Conservation (phyloP, 352 stramenopile genomes). For the Globisporangium paroecandrum region DNA sequence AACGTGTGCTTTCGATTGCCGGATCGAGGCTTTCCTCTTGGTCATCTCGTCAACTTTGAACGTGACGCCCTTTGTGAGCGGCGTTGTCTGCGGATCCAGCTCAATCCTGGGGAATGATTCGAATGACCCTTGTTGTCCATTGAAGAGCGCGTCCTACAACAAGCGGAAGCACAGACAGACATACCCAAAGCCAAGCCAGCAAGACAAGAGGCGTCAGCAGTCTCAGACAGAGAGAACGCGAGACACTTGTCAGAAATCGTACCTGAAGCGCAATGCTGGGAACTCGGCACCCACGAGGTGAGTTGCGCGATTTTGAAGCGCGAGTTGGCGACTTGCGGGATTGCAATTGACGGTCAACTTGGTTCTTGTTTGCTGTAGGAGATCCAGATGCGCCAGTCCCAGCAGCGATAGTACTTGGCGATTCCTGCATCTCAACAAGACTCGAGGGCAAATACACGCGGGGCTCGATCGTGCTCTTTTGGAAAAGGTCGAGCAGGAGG, state of each 20-base stretch:
- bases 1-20: not conserved
- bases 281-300: not conserved
- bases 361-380: not conserved
- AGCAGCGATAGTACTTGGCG: not conserved
- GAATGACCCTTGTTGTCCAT: conserved; percentile 34
- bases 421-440: not conserved
- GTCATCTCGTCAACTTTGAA: conserved; percentile 22
- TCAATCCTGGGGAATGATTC: conserved; percentile 36
- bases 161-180: not conserved
- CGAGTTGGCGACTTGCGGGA: conserved; percentile 1
- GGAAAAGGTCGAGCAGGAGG: conserved; percentile 35
- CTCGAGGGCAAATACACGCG: conserved; percentile 31
- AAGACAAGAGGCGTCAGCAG: not conserved
- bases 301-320: not conserved
- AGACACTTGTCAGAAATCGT: not conserved
- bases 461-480: conserved; percentile 32
- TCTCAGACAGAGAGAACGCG: not conserved
- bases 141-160: conserved; percentile 27
- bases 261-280: conserved; percentile 1
- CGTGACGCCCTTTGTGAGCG: conserved; percentile 44
- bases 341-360: not conserved
- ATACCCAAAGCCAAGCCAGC: not conserved
- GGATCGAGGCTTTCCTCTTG: conserved; percentile 6
- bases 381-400: not conserved
- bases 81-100: conserved; percentile 38